Conservation (phyloP, 257 asterid genomes). For the Salvia rosmarinus region DNA sequence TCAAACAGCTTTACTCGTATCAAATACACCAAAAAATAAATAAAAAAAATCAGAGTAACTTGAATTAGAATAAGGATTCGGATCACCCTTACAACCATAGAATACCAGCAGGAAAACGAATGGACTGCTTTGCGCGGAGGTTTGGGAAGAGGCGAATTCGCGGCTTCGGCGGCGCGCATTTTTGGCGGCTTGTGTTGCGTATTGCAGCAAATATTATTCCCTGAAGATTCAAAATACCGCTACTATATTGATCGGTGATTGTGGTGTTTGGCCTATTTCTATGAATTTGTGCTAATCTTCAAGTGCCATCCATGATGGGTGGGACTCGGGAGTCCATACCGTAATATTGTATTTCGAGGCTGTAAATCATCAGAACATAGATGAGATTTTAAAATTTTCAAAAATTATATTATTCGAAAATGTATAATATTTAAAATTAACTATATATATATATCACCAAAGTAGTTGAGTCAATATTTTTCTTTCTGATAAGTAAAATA, state of each 20-base stretch:
- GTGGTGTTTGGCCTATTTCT: not conserved
- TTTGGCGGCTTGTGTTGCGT: not conserved
- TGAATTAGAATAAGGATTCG: not conserved
- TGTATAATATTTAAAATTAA: too few relatives aligned
- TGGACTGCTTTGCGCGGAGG: constrained; percentile 1
- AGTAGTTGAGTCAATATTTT: too few relatives aligned
- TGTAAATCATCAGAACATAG: too few relatives aligned
- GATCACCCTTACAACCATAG: not conserved
- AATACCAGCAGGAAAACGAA: not conserved
- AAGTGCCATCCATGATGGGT: too few relatives aligned
- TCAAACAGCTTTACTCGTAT: not conserved
- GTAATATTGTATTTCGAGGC: too few relatives aligned
- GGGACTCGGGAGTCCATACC: too few relatives aligned
- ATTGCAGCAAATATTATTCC: not conserved
- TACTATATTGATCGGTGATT: not conserved
- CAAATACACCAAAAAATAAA: not conserved
- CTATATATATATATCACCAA: too few relatives aligned
- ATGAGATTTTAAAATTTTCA: too few relatives aligned
- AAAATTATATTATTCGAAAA: too few relatives aligned
- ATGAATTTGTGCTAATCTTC: not conserved
- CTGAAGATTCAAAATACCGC: not conserved
- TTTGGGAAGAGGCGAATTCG: not conserved
- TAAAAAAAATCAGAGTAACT: not conserved
- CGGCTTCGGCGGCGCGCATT: constrained; percentile 10
- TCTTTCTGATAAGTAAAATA: too few relatives aligned